phyloP scores from a whole-genome alignment of 768 basidiomycete genomes.

The Tricholoma saponaceum region DNA sequence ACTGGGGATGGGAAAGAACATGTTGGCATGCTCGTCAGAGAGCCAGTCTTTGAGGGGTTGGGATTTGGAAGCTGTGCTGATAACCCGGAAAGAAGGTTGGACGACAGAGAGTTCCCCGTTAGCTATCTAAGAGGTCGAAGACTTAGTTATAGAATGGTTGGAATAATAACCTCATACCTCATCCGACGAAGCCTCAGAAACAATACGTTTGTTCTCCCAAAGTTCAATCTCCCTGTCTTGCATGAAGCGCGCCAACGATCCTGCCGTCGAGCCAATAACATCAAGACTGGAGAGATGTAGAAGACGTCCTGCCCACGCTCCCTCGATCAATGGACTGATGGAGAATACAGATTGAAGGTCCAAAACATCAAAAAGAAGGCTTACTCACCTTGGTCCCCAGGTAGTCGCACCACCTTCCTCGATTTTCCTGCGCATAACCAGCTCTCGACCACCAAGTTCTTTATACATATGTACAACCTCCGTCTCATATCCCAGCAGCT shows the following conservation, averaged over 20 bases:
- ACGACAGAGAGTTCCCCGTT: constrained; percentile 42
- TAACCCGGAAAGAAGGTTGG: constrained; percentile 57
- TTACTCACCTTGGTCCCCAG: constrained; percentile 54
- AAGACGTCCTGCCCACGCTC: constrained; percentile 52
- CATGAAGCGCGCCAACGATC: constrained; percentile 52
- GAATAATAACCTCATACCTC: constrained; percentile 30
- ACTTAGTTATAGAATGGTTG: neutral
- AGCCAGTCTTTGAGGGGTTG: constrained; percentile 68
- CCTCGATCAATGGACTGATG: constrained; percentile 38
- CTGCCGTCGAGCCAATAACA: constrained; percentile 62
- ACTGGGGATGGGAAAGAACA: constrained; percentile 61
- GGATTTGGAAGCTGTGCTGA: constrained; percentile 61
- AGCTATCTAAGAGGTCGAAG: constrained; percentile 15
- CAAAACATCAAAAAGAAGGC: neutral
- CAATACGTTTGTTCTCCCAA: constrained; percentile 61
- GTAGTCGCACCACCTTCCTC: constrained; percentile 53
- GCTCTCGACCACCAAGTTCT: constrained; percentile 61
- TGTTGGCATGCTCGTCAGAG: constrained; percentile 61
- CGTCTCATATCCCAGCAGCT: constrained; percentile 55
- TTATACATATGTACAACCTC: constrained; percentile 66
- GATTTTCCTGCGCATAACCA: constrained; percentile 59
- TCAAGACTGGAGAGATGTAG: constrained; percentile 60
- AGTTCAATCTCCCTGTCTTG: constrained; percentile 64
- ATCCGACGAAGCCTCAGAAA: constrained; percentile 39
- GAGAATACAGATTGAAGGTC: neutral